Conservation (phyloP, 352 stramenopile genomes). For the Phytophthora citricola region DNA sequence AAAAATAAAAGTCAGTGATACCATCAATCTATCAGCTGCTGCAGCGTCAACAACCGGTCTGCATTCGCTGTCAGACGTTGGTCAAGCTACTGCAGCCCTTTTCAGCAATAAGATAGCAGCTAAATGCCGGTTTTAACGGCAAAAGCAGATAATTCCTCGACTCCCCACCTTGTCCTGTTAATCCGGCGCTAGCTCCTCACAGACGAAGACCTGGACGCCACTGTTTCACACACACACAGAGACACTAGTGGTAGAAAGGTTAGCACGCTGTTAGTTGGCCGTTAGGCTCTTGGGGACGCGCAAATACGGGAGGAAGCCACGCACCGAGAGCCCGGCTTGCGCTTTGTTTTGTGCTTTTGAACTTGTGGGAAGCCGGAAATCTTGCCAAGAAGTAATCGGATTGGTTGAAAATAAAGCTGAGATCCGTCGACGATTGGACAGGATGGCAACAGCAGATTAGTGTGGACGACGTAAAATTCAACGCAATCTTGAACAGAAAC, state of each 20-base stretch:
- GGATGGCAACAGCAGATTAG: slow-evolving; percentile 21
- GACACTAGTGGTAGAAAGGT: slow-evolving; percentile 15
- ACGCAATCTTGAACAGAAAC: slow-evolving; percentile 35
- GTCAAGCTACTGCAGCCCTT: background rate
- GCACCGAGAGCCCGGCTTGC: slow-evolving; percentile 22
- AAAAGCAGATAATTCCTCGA: slow-evolving; percentile 4
- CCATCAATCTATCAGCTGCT: background rate
- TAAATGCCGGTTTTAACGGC: background rate
- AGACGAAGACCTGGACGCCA: slow-evolving; percentile 14
- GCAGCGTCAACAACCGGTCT: background rate
- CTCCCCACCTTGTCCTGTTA: slow-evolving; percentile 26
- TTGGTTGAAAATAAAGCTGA: slow-evolving; percentile 17
- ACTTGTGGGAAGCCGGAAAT: slow-evolving; percentile 30
- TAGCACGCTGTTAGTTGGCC: background rate
- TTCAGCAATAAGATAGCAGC: background rate
- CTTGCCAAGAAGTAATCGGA: slow-evolving; percentile 9
- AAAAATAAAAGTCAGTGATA: slow-evolving; percentile 1
- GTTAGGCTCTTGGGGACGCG: background rate
- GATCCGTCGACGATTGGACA: slow-evolving; percentile 22
- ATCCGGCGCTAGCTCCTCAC: slow-evolving; percentile 15
- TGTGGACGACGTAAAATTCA: slow-evolving; percentile 20
- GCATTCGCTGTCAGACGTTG: background rate
- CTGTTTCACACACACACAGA: slow-evolving; percentile 30
- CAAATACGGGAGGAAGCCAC: slow-evolving; percentile 7
- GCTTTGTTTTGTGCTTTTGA: slow-evolving; percentile 40